These are phyloP conservation scores for Aegilops umbellulata DNA, from an alignment of 176 grass and related monocot genomes.

Conservation along the genomic window DNA sequence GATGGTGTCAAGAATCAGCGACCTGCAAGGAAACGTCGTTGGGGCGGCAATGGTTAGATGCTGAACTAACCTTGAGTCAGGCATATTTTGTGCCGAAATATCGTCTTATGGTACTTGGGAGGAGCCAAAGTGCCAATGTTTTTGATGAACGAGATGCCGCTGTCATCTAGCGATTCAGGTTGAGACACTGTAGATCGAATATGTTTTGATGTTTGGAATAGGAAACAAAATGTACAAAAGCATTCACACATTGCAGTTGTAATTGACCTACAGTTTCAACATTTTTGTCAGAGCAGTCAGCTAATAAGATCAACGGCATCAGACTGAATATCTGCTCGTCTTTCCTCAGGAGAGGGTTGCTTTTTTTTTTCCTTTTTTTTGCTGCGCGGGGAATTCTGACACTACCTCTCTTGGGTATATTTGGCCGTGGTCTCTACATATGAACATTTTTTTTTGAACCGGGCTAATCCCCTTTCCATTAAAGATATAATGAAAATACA, in stretches of 20 bases:
- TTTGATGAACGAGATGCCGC: not conserved
- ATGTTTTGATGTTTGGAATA: not conserved
- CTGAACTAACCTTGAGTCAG: not conserved
- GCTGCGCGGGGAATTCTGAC: not conserved
- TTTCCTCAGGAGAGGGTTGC: not conserved
- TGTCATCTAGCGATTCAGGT: not conserved
- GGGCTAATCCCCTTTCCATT: no score
- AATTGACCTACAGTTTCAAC: not conserved
- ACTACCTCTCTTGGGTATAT: not conserved
- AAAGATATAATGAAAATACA: no score
- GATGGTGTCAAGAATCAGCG: constrained; percentile 60
- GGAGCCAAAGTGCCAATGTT: not conserved
- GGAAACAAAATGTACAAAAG: constrained; percentile 17
- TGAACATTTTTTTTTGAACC: no score
- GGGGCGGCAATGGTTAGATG: constrained; percentile 50
- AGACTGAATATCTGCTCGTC: not conserved
- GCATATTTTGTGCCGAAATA: not conserved
- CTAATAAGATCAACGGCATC: not conserved
- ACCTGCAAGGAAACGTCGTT: constrained; percentile 68
- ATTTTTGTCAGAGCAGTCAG: not conserved
- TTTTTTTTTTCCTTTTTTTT: not conserved
- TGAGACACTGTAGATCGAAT: not conserved
- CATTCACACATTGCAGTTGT: not conserved
- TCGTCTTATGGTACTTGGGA: not conserved
- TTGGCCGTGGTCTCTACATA: no score